Conservation (phyloP, 2,329 filamentous ascomycete genomes). For the Sarocladiaceae sp. region DNA sequence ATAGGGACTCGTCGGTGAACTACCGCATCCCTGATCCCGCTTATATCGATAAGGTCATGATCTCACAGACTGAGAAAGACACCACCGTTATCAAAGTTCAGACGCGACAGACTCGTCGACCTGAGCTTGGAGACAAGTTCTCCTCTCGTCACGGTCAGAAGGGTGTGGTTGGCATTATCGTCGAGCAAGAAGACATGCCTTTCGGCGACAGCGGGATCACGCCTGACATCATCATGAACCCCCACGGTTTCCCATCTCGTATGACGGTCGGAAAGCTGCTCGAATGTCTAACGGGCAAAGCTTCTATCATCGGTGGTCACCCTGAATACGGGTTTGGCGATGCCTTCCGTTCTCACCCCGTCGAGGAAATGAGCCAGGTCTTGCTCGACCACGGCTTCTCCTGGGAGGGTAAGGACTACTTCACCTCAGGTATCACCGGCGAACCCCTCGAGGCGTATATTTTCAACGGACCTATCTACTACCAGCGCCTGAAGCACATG, state of each 20-base stretch:
- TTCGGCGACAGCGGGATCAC: slow-evolving; percentile 86
- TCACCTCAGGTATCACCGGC: slow-evolving; percentile 91
- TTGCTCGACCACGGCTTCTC: slow-evolving; percentile 86
- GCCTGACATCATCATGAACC: slow-evolving; percentile 99
- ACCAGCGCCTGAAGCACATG: slow-evolving; percentile 99
- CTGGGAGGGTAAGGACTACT: slow-evolving; percentile 95
- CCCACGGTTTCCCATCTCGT: slow-evolving; percentile 97
- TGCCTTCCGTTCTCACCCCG: slow-evolving; percentile 73
- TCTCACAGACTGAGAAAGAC: slow-evolving; percentile 83
- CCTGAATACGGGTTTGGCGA: slow-evolving; percentile 80
- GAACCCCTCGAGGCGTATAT: slow-evolving; percentile 92
- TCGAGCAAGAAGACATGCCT: slow-evolving; percentile 93
- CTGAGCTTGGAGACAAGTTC: slow-evolving; percentile 97
- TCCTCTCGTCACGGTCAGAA: slow-evolving; percentile 98
- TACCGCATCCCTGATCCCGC: slow-evolving; percentile 80
- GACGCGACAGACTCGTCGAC: slow-evolving; percentile 89
- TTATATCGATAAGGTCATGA: slow-evolving; percentile 95
- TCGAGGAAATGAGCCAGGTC: slow-evolving; percentile 83
- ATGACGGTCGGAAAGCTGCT: slow-evolving; percentile 99
- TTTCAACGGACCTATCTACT: slow-evolving; percentile 98
- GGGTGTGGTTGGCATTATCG: slow-evolving; percentile 93
- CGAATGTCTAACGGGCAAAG: slow-evolving; percentile 90
- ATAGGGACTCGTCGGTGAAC: slow-evolving; percentile 61
- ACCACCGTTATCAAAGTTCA: slow-evolving; percentile 87
- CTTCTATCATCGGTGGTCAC: slow-evolving; percentile 76